Conservation (phyloP, 2,329 filamentous ascomycete species). For the Colletotrichum spaethianum region DNA sequence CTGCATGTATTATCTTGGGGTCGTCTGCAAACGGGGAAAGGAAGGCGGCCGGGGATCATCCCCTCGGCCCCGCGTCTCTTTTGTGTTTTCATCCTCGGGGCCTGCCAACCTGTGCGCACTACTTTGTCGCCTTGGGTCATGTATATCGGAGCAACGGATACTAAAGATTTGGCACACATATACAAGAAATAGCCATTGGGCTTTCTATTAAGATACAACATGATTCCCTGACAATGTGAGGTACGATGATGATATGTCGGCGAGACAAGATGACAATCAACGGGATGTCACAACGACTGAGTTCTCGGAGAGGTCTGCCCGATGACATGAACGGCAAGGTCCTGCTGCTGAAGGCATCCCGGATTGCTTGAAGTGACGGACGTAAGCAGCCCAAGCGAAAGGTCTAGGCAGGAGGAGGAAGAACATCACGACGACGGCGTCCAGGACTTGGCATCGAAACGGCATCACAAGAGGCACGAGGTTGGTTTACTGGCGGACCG, state of each 20-base stretch:
- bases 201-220: not conserved
- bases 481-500: not conserved
- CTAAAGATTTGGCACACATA: constrained; percentile 33
- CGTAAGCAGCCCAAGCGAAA: not conserved
- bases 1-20: constrained; percentile 39
- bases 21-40: constrained; percentile 11
- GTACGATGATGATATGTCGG: not conserved
- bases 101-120: constrained; percentile 18
- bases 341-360: too few species aligned
- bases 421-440: not conserved
- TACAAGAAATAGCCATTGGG: constrained; percentile 31
- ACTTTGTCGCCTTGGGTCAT: constrained; percentile 9
- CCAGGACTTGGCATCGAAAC: not conserved
- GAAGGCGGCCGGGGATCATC: constrained; percentile 3
- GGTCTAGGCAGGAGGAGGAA: too few species aligned
- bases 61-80: constrained; percentile 14
- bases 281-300: not conserved
- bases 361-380: not conserved
- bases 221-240: not conserved
- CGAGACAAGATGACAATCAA: not conserved
- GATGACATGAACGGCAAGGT: too few species aligned
- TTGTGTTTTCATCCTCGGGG: constrained; percentile 23
- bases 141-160: constrained; percentile 37
- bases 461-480: not conserved
- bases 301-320: not conserved